These are phyloP conservation scores for Mycena haematopus DNA, from an alignment of 768 basidiomycete species.

Conservation along the genomic window DNA sequence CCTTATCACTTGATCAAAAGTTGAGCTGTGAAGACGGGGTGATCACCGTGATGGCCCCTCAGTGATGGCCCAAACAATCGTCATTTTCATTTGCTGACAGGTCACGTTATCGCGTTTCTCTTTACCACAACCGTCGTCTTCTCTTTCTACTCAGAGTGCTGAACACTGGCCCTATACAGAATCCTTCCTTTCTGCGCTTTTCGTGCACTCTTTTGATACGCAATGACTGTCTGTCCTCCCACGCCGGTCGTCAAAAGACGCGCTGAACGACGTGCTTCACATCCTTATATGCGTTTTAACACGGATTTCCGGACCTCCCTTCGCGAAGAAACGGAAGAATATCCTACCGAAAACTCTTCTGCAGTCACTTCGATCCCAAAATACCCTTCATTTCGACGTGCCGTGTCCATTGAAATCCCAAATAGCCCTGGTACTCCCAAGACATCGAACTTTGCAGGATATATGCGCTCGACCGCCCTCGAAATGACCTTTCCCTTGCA, in stretches of 20 bases:
- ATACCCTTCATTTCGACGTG: conserved; percentile 1
- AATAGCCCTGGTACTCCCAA: background rate
- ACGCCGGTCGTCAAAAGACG: conserved; percentile 16
- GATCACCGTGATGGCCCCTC: too few species aligned
- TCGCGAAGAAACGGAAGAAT: background rate
- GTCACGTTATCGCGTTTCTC: conserved; percentile 19
- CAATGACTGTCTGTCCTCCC: conserved; percentile 11
- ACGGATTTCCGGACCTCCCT: conserved; percentile 12
- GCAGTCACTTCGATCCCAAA: background rate
- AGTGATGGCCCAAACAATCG: too few species aligned
- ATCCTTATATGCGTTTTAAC: conserved; percentile 20
- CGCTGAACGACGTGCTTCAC: conserved; percentile 1
- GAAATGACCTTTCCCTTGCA: background rate
- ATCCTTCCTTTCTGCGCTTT: background rate
- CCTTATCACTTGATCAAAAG: too few species aligned
- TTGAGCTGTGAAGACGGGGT: too few species aligned
- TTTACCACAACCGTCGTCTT: conserved; percentile 8
- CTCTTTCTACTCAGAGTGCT: background rate
- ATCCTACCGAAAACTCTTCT: background rate
- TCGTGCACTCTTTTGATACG: too few species aligned
- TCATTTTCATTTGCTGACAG: background rate
- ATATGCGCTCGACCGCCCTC: background rate
- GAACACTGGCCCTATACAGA: conserved; percentile 14
- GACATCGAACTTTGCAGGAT: background rate
- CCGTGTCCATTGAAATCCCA: conserved; percentile 1